Base-by-base conservation (phyloP, 352 stramenopile species). In the Phytophthora vignae region DNA sequence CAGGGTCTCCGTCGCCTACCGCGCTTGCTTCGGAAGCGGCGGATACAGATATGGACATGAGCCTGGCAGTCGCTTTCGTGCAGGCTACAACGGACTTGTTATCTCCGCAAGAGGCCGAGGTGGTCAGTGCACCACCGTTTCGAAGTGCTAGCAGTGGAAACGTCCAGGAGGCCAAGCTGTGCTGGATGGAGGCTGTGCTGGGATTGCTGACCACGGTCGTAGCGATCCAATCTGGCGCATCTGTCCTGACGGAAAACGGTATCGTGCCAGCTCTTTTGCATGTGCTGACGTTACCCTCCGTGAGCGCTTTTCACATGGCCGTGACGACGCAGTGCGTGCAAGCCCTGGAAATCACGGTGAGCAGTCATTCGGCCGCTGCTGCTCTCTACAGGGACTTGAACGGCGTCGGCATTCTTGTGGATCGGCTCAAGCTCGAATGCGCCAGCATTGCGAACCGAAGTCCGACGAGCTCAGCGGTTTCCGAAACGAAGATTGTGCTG, bases 11-110 rank as follows among this genome's bases (percentile, higher is more conserved):
- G 19, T 58, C 67, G 19, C 44, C 59, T 2, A 52, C 67, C n/a
- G 49, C 68, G 4, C 60, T 81, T 40, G 76, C 81, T 38, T 74
- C 76, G 2, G 88, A 95, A 55, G 78, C 74, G 42, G 83, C 76
- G 1, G 88, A 95, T 62, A 85, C 72, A 42, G 90, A 96, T 65
- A 96, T 96, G 88, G 90, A 97, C 42, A 97, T 97, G 90, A 93
- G 79, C 21, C 60, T 97, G 8, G 90, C 90, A 17, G 87, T 97
- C 36, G 90, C 90, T 7, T 97, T 97, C 73, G 90, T 97, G 2
- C 85, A 96, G 40, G 90, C 90, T n/a, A 96, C 89, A 27, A 91
- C 87, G 1, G 87, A 94, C 71, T 77, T 88, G 19, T 22, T 93
- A 21, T 88, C 86, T 21, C 79, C 85, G 11, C 72, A 90, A 29